Conservation (phyloP, 768 basidiomycete genomes). For the Amanita phalloides region DNA sequence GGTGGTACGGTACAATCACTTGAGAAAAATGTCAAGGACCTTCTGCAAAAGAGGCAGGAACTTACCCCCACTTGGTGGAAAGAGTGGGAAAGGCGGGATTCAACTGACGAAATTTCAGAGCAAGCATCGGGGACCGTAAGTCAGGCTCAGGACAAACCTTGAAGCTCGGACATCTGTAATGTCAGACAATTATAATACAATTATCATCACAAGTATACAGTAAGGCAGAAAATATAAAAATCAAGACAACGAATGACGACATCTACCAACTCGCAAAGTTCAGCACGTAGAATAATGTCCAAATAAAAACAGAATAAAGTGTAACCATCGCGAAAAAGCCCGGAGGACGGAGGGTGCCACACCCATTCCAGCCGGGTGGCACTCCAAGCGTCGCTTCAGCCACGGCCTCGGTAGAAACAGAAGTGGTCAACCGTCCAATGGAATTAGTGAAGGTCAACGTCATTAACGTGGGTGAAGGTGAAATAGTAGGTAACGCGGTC, state of each 20-base stretch:
- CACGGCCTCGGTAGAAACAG: constrained; percentile 34
- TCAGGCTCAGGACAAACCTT: neutral
- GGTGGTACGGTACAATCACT: constrained; percentile 12
- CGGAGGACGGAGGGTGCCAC: constrained; percentile 6
- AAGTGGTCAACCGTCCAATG: constrained; percentile 41
- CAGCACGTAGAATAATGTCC: neutral
- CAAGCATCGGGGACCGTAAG: too few relatives aligned
- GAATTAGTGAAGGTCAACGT: constrained; percentile 52
- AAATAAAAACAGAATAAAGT: neutral
- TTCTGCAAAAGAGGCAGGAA: constrained; percentile 13
- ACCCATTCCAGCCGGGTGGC: constrained; percentile 48
- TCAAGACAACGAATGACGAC: neutral
- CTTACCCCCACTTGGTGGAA: constrained; percentile 19
- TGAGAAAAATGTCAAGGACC: constrained; percentile 4
- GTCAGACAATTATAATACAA: neutral
- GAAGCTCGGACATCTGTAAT: neutral
- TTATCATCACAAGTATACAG: neutral
- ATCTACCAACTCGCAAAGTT: constrained; percentile 1
- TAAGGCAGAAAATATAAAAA: neutral
- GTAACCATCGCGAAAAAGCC: constrained; percentile 6
- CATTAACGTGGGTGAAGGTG: constrained; percentile 34
- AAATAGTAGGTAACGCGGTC: constrained; percentile 48
- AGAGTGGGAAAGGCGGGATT: constrained; percentile 12
- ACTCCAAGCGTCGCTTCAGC: constrained; percentile 47
- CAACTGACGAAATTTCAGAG: neutral